Evolutionary conservation across 2,329 filamentous ascomycete species (phyloP).

Genomic region (Pyricularia sp.): DNA sequence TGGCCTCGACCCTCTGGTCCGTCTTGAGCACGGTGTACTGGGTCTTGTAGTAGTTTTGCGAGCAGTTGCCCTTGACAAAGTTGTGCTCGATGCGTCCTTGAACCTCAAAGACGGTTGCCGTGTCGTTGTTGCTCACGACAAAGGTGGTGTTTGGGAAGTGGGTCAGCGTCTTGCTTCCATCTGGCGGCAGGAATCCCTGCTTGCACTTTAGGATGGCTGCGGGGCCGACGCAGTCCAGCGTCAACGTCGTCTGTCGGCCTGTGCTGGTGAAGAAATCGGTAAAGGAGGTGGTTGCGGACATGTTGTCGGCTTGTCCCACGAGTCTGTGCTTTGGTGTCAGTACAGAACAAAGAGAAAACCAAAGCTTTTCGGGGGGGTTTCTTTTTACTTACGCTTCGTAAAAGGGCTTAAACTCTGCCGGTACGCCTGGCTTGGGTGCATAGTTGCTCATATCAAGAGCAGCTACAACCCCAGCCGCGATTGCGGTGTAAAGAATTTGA

Average conservation of each 20-base stretch:
- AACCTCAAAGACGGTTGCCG: conserved; percentile 1
- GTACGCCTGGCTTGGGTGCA: neutral
- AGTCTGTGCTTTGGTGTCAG: neutral
- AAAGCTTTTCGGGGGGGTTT: no score
- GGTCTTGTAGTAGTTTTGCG: conserved; percentile 2
- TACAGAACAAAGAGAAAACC: neutral
- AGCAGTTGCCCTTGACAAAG: conserved; percentile 4
- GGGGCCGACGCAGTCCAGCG: neutral
- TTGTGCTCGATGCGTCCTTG: conserved; percentile 4
- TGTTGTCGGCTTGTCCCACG: conserved; percentile 3
- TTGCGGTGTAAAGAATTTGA: neutral
- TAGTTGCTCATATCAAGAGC: neutral
- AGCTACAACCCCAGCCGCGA: neutral
- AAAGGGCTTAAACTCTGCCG: neutral
- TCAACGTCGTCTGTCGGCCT: conserved; percentile 2
- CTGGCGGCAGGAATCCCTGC: conserved; percentile 3
- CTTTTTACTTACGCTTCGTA: neutral
- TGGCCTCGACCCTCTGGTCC: neutral
- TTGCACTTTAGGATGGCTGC: conserved; percentile 2
- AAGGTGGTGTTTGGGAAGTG: conserved; percentile 1
- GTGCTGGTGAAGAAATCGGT: conserved; percentile 3
- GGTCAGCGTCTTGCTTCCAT: conserved; percentile 4
- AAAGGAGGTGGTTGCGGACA: neutral
- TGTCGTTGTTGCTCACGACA: conserved; percentile 1
- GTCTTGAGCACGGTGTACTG: conserved; percentile 1